phyloP scores from a whole-genome alignment of 768 basidiomycete species.

The Psilocybe cyanescens region DNA sequence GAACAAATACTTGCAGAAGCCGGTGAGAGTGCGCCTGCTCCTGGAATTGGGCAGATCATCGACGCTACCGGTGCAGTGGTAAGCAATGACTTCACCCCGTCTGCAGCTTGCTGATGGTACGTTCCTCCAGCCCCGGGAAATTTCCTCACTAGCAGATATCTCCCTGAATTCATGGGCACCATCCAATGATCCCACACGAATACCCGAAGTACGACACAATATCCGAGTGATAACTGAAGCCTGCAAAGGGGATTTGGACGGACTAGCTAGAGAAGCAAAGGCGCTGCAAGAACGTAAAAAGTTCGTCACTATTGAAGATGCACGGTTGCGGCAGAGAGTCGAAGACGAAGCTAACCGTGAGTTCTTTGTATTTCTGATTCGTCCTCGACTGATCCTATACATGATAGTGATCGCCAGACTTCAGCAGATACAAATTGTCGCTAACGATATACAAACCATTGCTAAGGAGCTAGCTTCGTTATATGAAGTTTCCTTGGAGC shows the following conservation, averaged over 20 bases:
- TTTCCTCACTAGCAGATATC: slow-evolving; percentile 82
- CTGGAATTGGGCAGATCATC: slow-evolving; percentile 84
- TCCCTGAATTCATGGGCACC: slow-evolving; percentile 83
- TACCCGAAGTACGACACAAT: slow-evolving; percentile 98
- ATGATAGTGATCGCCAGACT: slow-evolving; percentile 74
- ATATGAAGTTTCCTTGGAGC: slow-evolving; percentile 75
- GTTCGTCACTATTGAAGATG: slow-evolving; percentile 72
- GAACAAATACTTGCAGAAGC: slow-evolving; percentile 94
- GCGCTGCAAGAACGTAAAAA: slow-evolving; percentile 79
- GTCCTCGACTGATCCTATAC: slow-evolving; percentile 2
- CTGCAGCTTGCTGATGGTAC: slow-evolving; percentile 3
- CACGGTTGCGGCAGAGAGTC: slow-evolving; percentile 67
- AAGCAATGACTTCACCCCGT: slow-evolving; percentile 32
- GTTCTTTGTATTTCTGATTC: slow-evolving; percentile 25
- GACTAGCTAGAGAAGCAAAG: slow-evolving; percentile 89
- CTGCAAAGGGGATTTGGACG: slow-evolving; percentile 84
- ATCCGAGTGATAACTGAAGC: slow-evolving; percentile 83
- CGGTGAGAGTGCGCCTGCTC: slow-evolving; percentile 55
- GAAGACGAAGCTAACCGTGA: slow-evolving; percentile 78
- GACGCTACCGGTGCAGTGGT: slow-evolving; percentile 95
- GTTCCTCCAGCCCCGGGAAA: slow-evolving; percentile 75
- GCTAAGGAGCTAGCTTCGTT: slow-evolving; percentile 65
- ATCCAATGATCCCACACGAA: slow-evolving; percentile 81
- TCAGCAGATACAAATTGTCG: slow-evolving; percentile 75
- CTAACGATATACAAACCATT: slow-evolving; percentile 69